These are phyloP conservation scores for Persicaria tinctoria DNA, from an alignment of 148 eudicot genomes.

Conservation along the genomic window DNA sequence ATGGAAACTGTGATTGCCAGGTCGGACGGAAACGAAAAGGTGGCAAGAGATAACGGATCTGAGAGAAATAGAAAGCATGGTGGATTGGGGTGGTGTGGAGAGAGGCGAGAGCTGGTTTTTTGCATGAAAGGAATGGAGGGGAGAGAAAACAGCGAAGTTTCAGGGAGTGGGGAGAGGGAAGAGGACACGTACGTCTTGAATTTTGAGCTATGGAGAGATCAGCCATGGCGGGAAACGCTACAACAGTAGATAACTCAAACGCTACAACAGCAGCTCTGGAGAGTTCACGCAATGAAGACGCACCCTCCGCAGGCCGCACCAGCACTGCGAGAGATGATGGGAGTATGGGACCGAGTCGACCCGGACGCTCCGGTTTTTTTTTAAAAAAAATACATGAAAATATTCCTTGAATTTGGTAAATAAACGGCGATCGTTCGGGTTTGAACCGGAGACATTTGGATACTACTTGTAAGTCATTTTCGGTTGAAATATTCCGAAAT, in stretches of 20 bases:
- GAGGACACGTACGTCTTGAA: neutral
- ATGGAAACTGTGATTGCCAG: neutral
- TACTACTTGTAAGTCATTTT: too few relatives aligned
- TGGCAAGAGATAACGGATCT: neutral
- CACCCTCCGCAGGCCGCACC: too few relatives aligned
- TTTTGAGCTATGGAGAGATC: neutral
- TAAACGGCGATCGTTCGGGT: too few relatives aligned
- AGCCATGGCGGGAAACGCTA: conserved; percentile 4
- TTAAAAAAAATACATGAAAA: too few relatives aligned
- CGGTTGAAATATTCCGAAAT: too few relatives aligned
- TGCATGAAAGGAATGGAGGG: conserved; percentile 4
- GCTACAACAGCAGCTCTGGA: too few relatives aligned
- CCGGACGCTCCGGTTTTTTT: too few relatives aligned
- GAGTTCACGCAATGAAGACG: too few relatives aligned
- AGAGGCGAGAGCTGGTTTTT: neutral
- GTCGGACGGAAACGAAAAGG: neutral
- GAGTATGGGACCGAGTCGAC: too few relatives aligned
- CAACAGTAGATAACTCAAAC: neutral
- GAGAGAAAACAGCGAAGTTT: neutral
- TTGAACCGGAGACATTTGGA: too few relatives aligned
- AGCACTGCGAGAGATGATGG: too few relatives aligned
- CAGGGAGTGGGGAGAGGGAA: neutral
- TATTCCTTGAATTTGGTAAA: too few relatives aligned
- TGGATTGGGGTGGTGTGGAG: neutral
- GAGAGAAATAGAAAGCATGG: neutral